A percentile compares a stretch with the other conserved stretches of the same genome.
Conservation (phyloP, 768 basidiomycete genomes). For the Glaciozyma martinii region DNA sequence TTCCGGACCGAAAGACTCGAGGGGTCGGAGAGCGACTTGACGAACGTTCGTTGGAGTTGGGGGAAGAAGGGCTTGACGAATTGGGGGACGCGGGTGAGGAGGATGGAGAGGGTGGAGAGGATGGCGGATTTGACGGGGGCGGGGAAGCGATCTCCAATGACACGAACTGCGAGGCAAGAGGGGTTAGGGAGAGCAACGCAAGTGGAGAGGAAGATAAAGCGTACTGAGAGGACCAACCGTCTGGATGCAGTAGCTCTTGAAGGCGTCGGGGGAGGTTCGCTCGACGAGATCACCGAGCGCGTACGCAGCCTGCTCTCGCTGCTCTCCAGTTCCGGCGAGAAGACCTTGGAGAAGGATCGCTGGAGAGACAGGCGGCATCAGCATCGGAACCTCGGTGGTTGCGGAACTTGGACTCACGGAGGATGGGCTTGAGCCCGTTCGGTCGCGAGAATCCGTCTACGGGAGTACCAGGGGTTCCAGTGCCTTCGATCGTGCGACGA, state of each 20-base stretch:
- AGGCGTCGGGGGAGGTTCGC: constrained; percentile 67
- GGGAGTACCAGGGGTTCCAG: constrained; percentile 61
- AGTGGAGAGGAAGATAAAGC: neutral
- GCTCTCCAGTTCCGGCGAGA: constrained; percentile 83
- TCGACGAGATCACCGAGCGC: constrained; percentile 94
- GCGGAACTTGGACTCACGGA: constrained; percentile 51
- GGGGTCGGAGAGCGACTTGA: constrained; percentile 79
- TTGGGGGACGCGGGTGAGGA: constrained; percentile 73
- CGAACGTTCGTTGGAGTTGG: constrained; percentile 89
- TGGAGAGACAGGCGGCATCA: neutral
- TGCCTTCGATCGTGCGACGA: constrained; percentile 74
- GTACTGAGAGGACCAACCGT: constrained; percentile 85
- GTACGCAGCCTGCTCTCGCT: constrained; percentile 79
- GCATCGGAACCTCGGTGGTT: constrained; percentile 54
- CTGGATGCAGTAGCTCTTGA: constrained; percentile 91
- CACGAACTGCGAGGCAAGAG: constrained; percentile 25
- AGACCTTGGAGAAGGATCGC: constrained; percentile 53
- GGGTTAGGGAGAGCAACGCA: neutral
- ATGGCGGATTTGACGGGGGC: constrained; percentile 90
- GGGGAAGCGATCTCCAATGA: constrained; percentile 44
- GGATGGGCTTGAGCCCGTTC: constrained; percentile 72
- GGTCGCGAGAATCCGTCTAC: constrained; percentile 74
- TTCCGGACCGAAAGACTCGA: constrained; percentile 68
- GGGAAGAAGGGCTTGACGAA: constrained; percentile 98
- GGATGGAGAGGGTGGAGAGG: constrained; percentile 69